A percentile compares a stretch with the other conserved stretches of the same genome.
phyloP scores from a whole-genome alignment of 2,329 filamentous ascomycete genomes.

The Diaporthe destruens region DNA sequence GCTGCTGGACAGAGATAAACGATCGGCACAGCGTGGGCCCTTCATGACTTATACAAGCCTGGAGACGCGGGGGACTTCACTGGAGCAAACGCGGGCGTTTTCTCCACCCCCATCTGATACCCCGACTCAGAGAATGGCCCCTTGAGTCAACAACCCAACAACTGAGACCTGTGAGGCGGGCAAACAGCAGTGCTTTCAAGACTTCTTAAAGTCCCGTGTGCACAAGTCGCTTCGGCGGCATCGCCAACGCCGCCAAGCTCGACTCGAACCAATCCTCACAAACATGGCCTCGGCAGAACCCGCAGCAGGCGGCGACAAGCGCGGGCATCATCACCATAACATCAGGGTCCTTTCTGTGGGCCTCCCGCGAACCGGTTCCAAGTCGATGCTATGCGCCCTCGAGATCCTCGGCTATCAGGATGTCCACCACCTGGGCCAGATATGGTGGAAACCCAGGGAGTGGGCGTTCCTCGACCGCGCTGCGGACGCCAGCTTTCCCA shows the following conservation, averaged over 20 bases:
- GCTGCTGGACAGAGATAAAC: not conserved
- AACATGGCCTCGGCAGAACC: constrained; percentile 18
- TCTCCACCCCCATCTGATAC: not conserved
- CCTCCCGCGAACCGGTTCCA: constrained; percentile 37
- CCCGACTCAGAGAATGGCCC: not conserved
- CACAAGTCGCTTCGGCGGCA: not conserved
- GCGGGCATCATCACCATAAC: not conserved
- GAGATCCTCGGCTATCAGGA: constrained; percentile 28
- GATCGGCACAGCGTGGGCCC: constrained; percentile 5
- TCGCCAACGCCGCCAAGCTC: not conserved
- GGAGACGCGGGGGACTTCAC: constrained; percentile 8
- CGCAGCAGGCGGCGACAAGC: not conserved
- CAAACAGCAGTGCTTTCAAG: not conserved
- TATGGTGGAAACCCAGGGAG: constrained; percentile 18
- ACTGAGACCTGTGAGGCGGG: too few species aligned
- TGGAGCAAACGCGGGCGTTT: not conserved
- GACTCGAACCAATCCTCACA: constrained; percentile 1
- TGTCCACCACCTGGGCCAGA: constrained; percentile 25
- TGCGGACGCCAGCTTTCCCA: constrained; percentile 34
- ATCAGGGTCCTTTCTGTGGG: constrained; percentile 33
- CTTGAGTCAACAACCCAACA: constrained; percentile 4
- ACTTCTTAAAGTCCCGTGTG: not conserved
- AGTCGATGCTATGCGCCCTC: constrained; percentile 27
- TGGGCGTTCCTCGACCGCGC: constrained; percentile 33
- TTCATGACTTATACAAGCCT: constrained; percentile 11